Evolutionary conservation across 305 asterid species (phyloP).

Genomic region (Lippia alba): DNA sequence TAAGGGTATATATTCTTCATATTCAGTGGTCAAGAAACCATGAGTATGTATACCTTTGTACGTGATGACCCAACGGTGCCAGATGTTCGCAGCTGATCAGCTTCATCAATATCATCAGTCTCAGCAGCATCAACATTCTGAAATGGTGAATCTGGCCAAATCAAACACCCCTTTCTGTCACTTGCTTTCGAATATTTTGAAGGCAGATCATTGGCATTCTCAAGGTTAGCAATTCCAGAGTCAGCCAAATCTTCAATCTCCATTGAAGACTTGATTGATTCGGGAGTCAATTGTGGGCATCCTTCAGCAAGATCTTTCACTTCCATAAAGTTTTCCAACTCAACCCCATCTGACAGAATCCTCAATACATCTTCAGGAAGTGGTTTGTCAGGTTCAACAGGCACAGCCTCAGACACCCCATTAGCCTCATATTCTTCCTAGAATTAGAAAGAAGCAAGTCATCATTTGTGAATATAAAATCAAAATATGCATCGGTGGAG

Average conservation of each 20-base stretch:
- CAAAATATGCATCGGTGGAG: conserved; percentile 18
- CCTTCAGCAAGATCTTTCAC: conserved; percentile 46
- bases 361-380: conserved; percentile 70
- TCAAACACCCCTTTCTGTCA: conserved; percentile 40
- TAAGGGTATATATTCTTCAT: not conserved
- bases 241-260: conserved; percentile 45
- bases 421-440: conserved; percentile 83
- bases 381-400: conserved; percentile 70
- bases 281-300: conserved; percentile 47
- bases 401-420: conserved; percentile 63
- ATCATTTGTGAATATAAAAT: conserved; percentile 35
- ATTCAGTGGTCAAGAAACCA: conserved; percentile 9
- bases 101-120: conserved; percentile 44
- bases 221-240: conserved; percentile 45
- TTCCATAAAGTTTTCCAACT: conserved; percentile 56
- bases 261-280: conserved; percentile 44
- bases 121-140: conserved; percentile 49
- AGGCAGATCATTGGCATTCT: conserved; percentile 40
- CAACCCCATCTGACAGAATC: conserved; percentile 68
- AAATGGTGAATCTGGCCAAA: conserved; percentile 45
- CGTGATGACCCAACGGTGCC: conserved; percentile 44
- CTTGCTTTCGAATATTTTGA: conserved; percentile 47
- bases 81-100: conserved; percentile 48
- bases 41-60: conserved; percentile 57
- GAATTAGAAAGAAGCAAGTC: conserved; percentile 37